Percentiles rank a stretch among this genome's conserved stretches.
Conservation (phyloP, 2,329 filamentous ascomycete species). For the Alternaria gansuensis region DNA sequence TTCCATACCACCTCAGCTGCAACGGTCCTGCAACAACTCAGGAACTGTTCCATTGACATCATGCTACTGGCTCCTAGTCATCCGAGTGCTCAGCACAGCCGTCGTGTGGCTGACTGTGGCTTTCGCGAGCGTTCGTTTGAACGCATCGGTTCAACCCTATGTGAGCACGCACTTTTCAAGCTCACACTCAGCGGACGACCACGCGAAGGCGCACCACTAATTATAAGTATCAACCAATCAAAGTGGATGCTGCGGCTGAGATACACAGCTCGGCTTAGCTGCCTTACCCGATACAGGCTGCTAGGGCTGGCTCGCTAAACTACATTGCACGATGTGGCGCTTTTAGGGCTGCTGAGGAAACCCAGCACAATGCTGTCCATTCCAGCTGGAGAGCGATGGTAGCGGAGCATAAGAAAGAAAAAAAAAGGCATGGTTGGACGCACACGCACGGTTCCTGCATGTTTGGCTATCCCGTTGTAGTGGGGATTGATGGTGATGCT, state of each 20-base stretch:
- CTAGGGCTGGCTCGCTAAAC: constrained; percentile 29
- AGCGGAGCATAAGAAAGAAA: constrained; percentile 24
- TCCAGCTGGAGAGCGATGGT: constrained; percentile 46
- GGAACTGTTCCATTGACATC: constrained; percentile 39
- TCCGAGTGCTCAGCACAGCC: constrained; percentile 46
- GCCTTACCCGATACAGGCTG: constrained; percentile 42
- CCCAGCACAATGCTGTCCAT: constrained; percentile 40
- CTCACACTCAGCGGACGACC: constrained; percentile 41
- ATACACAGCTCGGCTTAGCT: constrained; percentile 27
- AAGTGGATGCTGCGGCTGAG: constrained; percentile 28
- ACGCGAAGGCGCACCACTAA: constrained; percentile 49
- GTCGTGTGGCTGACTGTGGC: constrained; percentile 49
- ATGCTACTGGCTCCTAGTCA: constrained; percentile 44
- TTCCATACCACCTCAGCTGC: constrained; percentile 46
- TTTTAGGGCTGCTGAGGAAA: constrained; percentile 39
- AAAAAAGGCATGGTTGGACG: constrained; percentile 35
- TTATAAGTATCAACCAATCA: constrained; percentile 44
- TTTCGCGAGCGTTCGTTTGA: constrained; percentile 34
- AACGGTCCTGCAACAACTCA: constrained; percentile 30
- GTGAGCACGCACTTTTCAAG: constrained; percentile 34
- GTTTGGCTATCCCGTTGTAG: constrained; percentile 23
- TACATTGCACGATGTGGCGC: constrained; percentile 39
- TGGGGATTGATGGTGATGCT: constrained; percentile 33
- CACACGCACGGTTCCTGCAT: constrained; percentile 40
- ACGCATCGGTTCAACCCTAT: constrained; percentile 31